phyloP scores from a whole-genome alignment of 2,329 filamentous ascomycete species.

The Talaromyces sp. region DNA sequence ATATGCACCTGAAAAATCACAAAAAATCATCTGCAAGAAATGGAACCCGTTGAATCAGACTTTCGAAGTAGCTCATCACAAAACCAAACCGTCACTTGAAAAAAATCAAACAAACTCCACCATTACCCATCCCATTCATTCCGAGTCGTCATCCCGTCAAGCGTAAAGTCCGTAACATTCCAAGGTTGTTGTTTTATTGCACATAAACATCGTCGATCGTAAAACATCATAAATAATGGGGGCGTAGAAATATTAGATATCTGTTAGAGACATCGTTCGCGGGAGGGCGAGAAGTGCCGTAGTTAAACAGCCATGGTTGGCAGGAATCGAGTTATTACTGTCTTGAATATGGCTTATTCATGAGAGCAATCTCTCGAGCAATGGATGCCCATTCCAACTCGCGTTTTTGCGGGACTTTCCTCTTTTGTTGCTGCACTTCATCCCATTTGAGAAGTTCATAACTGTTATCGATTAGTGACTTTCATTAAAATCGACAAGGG shows the following conservation, averaged over 20 bases:
- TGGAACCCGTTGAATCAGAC: neutral
- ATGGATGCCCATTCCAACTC: conserved; percentile 91
- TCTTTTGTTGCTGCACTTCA: conserved; percentile 63
- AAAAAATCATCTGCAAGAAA: neutral
- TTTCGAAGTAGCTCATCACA: neutral
- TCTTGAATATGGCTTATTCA: conserved; percentile 90
- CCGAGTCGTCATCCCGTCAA: neutral
- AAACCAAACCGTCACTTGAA: neutral
- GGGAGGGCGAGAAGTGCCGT: neutral
- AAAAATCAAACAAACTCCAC: neutral
- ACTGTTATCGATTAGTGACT: conserved; percentile 26
- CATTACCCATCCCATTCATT: neutral
- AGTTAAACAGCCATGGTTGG: neutral
- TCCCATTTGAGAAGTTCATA: conserved; percentile 95
- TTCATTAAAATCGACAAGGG: neutral
- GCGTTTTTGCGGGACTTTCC: conserved; percentile 54
- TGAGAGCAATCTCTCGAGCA: conserved; percentile 81
- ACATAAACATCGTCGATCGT: neutral
- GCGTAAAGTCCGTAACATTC: neutral
- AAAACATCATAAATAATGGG: neutral
- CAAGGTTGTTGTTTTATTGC: neutral
- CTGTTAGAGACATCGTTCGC: neutral
- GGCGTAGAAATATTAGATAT: neutral
- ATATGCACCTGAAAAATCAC: neutral
- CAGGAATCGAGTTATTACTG: conserved; percentile 30